phyloP scores from a whole-genome alignment of 768 basidiomycete species.

The Rhizopogon roseolus region DNA sequence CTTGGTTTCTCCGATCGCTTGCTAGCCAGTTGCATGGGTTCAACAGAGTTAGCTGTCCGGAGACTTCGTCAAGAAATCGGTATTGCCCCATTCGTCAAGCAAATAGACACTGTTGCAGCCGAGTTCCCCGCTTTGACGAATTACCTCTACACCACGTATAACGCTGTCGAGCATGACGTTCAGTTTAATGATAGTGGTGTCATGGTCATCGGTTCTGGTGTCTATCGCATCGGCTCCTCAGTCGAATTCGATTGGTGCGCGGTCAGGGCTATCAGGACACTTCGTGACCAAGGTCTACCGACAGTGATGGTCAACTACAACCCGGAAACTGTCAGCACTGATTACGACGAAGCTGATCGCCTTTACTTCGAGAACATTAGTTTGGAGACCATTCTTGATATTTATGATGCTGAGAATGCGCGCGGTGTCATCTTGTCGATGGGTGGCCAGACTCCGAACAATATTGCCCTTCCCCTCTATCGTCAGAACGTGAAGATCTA shows the following conservation, averaged over 20 bases:
- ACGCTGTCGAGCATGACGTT: constrained; percentile 91
- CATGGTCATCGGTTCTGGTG: constrained; percentile 97
- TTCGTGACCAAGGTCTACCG: constrained; percentile 90
- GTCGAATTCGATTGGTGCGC: constrained; percentile 99
- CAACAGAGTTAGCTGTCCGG: constrained; percentile 91
- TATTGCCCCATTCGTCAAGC: constrained; percentile 91
- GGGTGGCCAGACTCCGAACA: constrained; percentile 99
- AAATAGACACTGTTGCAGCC: constrained; percentile 98
- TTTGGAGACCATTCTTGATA: constrained; percentile 93
- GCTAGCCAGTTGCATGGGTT: constrained; percentile 75
- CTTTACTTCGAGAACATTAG: constrained; percentile 99
- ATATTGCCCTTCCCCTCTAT: constrained; percentile 92
- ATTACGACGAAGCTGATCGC: constrained; percentile 97
- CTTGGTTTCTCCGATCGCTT: constrained; percentile 95
- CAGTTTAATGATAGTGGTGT: constrained; percentile 87
- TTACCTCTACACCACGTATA: constrained; percentile 98
- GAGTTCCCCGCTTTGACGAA: constrained; percentile 99
- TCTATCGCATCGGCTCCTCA: constrained; percentile 97
- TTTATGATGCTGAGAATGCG: constrained; percentile 88
- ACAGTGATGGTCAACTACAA: constrained; percentile 99
- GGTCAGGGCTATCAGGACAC: constrained; percentile 91
- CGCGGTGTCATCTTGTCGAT: constrained; percentile 93
- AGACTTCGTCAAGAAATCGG: constrained; percentile 79
- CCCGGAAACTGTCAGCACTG: constrained; percentile 97
- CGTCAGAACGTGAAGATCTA: constrained; percentile 98